These are phyloP conservation scores for Microsporum canis DNA, from an alignment of 2,329 filamentous ascomycete genomes.

Conservation along the genomic window DNA sequence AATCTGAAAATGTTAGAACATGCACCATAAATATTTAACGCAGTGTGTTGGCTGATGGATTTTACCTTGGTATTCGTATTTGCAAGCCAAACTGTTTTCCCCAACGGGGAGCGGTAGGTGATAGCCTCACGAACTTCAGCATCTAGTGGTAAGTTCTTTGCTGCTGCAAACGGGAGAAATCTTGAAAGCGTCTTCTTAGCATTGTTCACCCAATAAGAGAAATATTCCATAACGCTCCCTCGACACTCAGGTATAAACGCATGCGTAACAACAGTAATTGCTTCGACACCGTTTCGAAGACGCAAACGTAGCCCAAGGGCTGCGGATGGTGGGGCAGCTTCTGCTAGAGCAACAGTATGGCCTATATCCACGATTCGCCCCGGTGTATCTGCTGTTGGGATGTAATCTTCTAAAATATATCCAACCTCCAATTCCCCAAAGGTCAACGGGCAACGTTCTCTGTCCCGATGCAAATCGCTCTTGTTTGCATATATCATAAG, in stretches of 20 bases:
- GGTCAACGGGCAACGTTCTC: neutral
- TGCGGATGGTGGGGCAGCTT: neutral
- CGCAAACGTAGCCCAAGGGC: neutral
- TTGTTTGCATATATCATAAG: neutral
- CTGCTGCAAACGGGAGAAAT: neutral
- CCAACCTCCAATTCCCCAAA: neutral
- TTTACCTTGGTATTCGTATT: neutral
- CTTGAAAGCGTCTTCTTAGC: neutral
- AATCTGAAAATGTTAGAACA: neutral
- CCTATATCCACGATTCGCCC: neutral
- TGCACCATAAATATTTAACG: neutral
- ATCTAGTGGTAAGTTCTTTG: neutral
- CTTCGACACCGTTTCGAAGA: neutral
- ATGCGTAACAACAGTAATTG: conserved; percentile 4
- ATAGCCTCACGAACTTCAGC: neutral
- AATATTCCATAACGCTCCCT: neutral
- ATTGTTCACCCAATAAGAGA: neutral
- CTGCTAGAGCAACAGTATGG: neutral
- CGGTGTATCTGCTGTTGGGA: neutral
- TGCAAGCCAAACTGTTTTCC: neutral
- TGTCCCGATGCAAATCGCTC: neutral
- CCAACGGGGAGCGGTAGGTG: neutral
- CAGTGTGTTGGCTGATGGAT: neutral
- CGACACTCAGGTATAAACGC: neutral
- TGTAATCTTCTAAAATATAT: neutral